Evolutionary conservation across 129 eudicot genomes (phyloP).

Genomic region (Artemisia argyi): DNA sequence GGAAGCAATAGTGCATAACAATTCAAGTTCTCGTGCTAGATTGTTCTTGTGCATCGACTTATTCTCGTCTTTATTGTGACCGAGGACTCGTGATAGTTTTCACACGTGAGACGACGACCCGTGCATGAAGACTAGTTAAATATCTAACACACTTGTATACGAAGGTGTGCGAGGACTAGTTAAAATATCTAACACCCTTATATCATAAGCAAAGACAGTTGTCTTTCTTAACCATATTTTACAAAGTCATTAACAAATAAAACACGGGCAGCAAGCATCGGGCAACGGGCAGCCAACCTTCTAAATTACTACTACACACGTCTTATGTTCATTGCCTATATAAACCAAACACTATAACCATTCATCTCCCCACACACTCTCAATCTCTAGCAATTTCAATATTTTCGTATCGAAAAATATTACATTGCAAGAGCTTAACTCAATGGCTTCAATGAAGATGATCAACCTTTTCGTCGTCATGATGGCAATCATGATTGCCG

Average conservation of each 20-base stretch:
- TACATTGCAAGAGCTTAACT: neutral
- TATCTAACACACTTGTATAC: too few relatives aligned
- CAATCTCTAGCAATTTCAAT: constrained; percentile 9
- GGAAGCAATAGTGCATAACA: too few relatives aligned
- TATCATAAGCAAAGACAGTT: neutral
- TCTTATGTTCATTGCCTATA: constrained; percentile 20
- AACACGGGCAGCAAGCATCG: constrained; percentile 10
- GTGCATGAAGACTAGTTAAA: too few relatives aligned
- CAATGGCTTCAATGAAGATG: constrained; percentile 33
- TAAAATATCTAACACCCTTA: too few relatives aligned
- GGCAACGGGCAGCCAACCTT: constrained; percentile 14
- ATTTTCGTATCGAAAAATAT: neutral
- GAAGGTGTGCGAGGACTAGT: too few relatives aligned
- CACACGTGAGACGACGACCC: too few relatives aligned
- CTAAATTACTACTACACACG: constrained; percentile 10
- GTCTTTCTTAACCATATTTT: neutral
- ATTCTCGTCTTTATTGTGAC: too few relatives aligned
- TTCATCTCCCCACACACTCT: constrained; percentile 13
- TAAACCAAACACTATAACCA: constrained; percentile 4
- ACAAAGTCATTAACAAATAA: neutral
- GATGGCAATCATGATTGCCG: constrained; percentile 25
- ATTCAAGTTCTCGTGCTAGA: too few relatives aligned
- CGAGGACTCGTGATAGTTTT: too few relatives aligned
- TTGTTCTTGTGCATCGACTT: too few relatives aligned
- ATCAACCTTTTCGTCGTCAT: constrained; percentile 24